Percentiles rank a stretch among this genome's conserved stretches.
phyloP scores from a whole-genome alignment of 805 yeast species.

The Saccharomyces paradoxus region DNA sequence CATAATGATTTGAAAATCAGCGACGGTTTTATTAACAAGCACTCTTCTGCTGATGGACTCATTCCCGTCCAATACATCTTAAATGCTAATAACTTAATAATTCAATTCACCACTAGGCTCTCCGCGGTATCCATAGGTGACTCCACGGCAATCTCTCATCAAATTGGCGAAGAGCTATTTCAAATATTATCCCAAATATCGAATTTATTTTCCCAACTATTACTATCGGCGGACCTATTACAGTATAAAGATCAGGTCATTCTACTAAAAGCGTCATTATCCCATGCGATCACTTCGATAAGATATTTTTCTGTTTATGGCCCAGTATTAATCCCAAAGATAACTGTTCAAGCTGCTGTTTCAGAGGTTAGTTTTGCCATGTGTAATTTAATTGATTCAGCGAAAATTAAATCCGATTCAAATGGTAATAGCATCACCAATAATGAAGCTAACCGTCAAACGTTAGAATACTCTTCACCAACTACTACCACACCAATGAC shows the following conservation, averaged over 20 bases:
- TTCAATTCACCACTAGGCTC: background rate
- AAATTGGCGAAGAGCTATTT: constrained; percentile 16
- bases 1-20: background rate
- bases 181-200: constrained; percentile 21
- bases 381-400: constrained; percentile 43
- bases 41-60: background rate
- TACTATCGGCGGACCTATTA: constrained; percentile 16
- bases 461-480: background rate
- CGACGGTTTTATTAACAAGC: background rate
- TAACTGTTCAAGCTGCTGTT: constrained; percentile 66
- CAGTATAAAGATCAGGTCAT: constrained; percentile 36
- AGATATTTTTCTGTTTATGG: constrained; percentile 63
- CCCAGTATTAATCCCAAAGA: constrained; percentile 51
- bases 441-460: background rate
- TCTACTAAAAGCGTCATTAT: constrained; percentile 51
- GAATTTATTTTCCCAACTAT: constrained; percentile 13
- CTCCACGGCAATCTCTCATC: background rate
- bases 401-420: constrained; percentile 5
- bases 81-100: background rate
- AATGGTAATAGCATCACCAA: background rate
- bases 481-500: background rate
- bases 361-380: constrained; percentile 62
- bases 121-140: background rate
- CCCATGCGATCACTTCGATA: constrained; percentile 68
- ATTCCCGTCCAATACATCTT: background rate